Evolutionary conservation across 2,329 filamentous ascomycete species (phyloP), one percentile per base, ranked within the genome.

Genomic region (Fusarium torreyae): DNA sequence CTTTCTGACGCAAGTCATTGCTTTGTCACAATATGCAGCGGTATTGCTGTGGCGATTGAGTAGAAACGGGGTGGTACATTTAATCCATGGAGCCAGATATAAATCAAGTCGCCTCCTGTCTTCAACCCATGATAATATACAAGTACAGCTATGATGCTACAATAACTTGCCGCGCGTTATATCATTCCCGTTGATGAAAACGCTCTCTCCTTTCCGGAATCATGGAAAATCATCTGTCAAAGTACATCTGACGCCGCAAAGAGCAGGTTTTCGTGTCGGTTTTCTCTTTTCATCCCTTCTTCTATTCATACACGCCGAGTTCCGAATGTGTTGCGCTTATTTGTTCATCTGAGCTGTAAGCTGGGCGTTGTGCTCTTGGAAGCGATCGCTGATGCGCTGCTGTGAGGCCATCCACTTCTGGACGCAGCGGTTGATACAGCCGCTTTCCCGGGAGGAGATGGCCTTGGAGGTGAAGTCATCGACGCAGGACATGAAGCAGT

Each of bases 381-480:
- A 99, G 69, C 96, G 89, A 83, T 97, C 93, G 76, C 94, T 93
- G 75, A 99, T 86, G 65, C 96, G 91, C 82, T 96, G 93, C 70
- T 93, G 93, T 69, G 91, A 91, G 81, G 97, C 96, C 87, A 98
- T 91, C 82, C 93, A 93, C 86, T 99, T 99, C 83, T 96, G 92
- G 67, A 98, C 94, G 83, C 96, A 99, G 76, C 94, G 92, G 84
- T 93, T 91, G 77, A 98, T 90, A 85, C 96, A 99, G 80, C 92
- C 91, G 77, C 92, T 92, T 84, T 99, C 96, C 79, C 93, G 91
- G 73, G 90, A 88, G 69, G 92, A 91, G 72, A 99, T 89, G 49
- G 94, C 93, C 85, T 98, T 98, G 84, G 94, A 97, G 77, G 94
- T 97, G 88, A 99, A 99, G 87, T 98, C 94, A 82, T 94, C 95